Conservation (phyloP, 129 eudicot genomes). For the Ambrosia trifida region DNA sequence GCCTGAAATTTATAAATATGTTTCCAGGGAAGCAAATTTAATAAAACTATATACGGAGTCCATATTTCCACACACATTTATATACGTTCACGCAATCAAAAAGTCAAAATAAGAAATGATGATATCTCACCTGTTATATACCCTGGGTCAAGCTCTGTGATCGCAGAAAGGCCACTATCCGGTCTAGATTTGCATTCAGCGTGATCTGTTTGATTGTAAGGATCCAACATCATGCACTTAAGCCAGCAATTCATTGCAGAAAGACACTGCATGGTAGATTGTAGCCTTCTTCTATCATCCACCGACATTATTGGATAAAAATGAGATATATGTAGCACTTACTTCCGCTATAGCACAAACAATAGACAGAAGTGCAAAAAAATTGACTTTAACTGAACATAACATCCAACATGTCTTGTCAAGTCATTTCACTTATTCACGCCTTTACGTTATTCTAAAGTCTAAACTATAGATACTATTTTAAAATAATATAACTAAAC, state of each 20-base stretch:
- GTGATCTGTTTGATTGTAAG: slow-evolving; percentile 92
- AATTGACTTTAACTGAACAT: background rate
- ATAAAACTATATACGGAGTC: background rate
- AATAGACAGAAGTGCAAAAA: slow-evolving; percentile 1
- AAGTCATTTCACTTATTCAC: slow-evolving; percentile 9
- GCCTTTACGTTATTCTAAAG: slow-evolving; percentile 1
- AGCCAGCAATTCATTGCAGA: slow-evolving; percentile 99
- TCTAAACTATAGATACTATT: background rate
- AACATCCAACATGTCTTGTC: slow-evolving; percentile 9
- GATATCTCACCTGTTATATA: slow-evolving; percentile 66
- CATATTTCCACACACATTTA: slow-evolving; percentile 4
- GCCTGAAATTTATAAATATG: slow-evolving; percentile 46
- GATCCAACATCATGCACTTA: slow-evolving; percentile 85
- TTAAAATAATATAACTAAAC: background rate
- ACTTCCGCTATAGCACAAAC: slow-evolving; percentile 23
- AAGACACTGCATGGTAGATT: slow-evolving; percentile 72
- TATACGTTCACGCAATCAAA: background rate
- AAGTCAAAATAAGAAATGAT: background rate
- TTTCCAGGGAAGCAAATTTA: slow-evolving; percentile 8
- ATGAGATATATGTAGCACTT: slow-evolving; percentile 32
- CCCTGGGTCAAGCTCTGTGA: slow-evolving; percentile 96
- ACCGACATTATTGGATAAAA: slow-evolving; percentile 37
- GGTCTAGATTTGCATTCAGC: slow-evolving; percentile 94
- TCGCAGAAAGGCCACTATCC: slow-evolving; percentile 96
- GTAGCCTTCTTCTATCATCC: slow-evolving; percentile 44